Evolutionary conservation across 2,329 filamentous ascomycete genomes (phyloP).

Genomic region (Davidsoniella virescens): DNA sequence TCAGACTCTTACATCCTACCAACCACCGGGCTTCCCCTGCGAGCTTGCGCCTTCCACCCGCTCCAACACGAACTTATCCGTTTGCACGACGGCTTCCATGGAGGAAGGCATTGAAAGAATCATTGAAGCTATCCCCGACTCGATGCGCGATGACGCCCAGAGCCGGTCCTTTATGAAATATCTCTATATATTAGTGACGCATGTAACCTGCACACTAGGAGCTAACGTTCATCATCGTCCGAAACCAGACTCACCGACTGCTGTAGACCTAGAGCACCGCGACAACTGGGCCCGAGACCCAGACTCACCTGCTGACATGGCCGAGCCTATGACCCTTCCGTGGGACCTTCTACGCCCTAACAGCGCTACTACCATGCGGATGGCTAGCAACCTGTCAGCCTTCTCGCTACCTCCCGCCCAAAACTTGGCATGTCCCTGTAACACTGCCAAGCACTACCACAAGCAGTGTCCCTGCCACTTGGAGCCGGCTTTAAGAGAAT

Average conservation of each 20-base stretch:
- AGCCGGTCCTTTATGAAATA: conserved; percentile 9
- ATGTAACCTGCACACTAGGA: neutral
- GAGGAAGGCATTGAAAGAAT: conserved; percentile 6
- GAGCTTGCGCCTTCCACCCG: neutral
- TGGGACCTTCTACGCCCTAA: conserved; percentile 32
- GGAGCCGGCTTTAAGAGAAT: conserved; percentile 15
- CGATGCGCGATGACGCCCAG: neutral
- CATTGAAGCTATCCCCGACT: neutral
- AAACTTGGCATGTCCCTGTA: no score
- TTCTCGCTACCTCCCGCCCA: conserved; percentile 1
- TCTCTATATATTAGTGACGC: conserved; percentile 9
- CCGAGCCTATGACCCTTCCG: conserved; percentile 22
- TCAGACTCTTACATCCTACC: neutral
- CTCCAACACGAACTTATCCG: conserved; percentile 2
- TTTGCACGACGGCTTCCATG: conserved; percentile 4
- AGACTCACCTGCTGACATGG: conserved; percentile 15
- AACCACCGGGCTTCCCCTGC: neutral
- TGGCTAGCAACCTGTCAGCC: no score
- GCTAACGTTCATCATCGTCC: conserved; percentile 9
- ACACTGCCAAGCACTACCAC: no score
- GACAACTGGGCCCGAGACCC: conserved; percentile 16
- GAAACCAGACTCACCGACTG: conserved; percentile 1
- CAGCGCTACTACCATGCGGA: neutral
- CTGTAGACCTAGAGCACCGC: neutral
- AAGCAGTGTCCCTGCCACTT: conserved; percentile 19